Conservation (phyloP, 2,329 filamentous ascomycete genomes). For the Trichoderma arundinaceum region DNA sequence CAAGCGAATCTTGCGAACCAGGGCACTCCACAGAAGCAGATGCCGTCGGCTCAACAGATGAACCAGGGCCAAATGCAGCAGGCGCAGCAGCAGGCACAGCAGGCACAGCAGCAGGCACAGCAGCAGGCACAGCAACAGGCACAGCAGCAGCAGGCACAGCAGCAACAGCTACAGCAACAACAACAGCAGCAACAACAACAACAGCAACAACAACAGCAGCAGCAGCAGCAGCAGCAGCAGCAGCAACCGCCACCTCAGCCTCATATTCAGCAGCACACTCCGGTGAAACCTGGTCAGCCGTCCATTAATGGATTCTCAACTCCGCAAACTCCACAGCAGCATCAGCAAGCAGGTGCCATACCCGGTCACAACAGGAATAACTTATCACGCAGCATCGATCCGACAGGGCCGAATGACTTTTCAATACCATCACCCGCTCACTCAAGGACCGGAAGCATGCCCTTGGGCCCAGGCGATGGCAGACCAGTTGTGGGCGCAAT, state of each 20-base stretch:
- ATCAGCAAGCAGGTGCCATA: conserved; percentile 24
- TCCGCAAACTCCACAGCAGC: conserved; percentile 40
- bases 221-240: conserved; percentile 33
- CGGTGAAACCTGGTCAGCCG: conserved; percentile 50
- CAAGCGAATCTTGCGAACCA: conserved; percentile 38
- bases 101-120: conserved; percentile 36
- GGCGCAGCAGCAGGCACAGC: conserved; percentile 41
- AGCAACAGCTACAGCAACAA: conserved; percentile 40
- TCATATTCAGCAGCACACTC: conserved; percentile 44
- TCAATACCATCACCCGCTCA: conserved; percentile 54
- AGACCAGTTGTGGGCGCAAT: conserved; percentile 36
- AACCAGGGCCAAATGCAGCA: conserved; percentile 45
- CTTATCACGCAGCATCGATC: conserved; percentile 55
- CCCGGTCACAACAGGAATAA: conserved; percentile 30
- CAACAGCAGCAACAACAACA: conserved; percentile 42
- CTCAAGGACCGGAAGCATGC: conserved; percentile 49
- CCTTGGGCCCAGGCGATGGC: conserved; percentile 47
- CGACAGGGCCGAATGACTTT: conserved; percentile 46
- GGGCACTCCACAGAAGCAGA: conserved; percentile 44
- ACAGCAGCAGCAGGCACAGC: conserved; percentile 42
- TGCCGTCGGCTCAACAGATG: conserved; percentile 43
- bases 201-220: conserved; percentile 41
- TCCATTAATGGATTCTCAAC: conserved; percentile 48
- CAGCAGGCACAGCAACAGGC: background rate
- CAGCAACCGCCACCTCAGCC: conserved; percentile 37